Evolutionary conservation across 2,329 filamentous ascomycete species (phyloP), one percentile per base, ranked within the genome.

Genomic region (Fusarium hostae): DNA sequence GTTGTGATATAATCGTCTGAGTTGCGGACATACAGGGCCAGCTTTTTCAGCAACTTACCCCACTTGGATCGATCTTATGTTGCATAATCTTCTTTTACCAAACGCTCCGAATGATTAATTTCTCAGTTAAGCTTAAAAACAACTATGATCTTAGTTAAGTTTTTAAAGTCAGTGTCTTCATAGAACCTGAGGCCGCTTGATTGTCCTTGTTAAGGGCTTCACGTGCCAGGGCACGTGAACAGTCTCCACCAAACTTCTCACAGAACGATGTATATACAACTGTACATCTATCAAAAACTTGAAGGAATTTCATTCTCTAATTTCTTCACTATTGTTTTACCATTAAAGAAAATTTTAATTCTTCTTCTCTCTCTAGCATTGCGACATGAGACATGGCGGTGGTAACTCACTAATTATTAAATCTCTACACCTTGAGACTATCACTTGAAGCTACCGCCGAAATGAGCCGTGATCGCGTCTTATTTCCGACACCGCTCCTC

Each of bases 401-500:
- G 30, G 18, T 35, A 35, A 34, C 34, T 35, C 28, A 54, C 24
- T 35, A 40, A 34, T 34, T 60, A 32, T 28, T 24, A 9, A 18
- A 22, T 43, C 61, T 34, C 51, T 45, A 68, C 55, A 45, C 18
- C 28, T 47, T 43, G 28, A 26, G 18, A 48, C 37, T 28, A 56
- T 44, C 43, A 39, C 32, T n/a, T 47, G 47, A 58, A 41, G 60
- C 44, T 22, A 45, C 20, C 37, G 26, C 54, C 48, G 9, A 55
- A 56, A 44, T 52, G 47, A 66, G 41, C 26, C 45, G 34, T 30
- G 24, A 47, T 24, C 41, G 30, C 39, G 22, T 50, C 32, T 43
- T 20, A 34, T 52, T n/a, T 56, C 28, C 16, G 56, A 69, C 66
- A 73, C 69, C 61, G 60, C 66, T 50, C 20, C 54, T 56, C 40